Conservation (phyloP, 73 alveolate species). For the Tetrahymena malaccensis region DNA sequence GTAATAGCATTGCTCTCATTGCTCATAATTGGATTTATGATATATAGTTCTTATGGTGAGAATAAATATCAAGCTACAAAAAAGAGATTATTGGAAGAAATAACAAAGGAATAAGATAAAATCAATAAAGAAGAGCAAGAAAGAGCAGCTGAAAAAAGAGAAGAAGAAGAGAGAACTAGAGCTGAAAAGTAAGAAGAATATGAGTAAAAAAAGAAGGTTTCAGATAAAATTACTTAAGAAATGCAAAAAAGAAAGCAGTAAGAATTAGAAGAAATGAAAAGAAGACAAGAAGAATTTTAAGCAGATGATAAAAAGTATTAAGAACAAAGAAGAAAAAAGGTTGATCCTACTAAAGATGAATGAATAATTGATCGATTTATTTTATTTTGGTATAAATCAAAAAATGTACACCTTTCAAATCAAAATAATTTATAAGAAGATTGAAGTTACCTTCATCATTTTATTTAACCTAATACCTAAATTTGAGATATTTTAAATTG, state of each 20-base stretch:
- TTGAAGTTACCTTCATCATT: neutral
- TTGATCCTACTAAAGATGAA: neutral
- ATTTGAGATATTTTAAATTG: too few species aligned
- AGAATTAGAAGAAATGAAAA: neutral
- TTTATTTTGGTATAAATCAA: too few species aligned
- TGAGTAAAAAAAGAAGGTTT: neutral
- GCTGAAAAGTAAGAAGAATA: neutral
- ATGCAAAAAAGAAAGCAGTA: neutral
- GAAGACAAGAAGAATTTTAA: neutral
- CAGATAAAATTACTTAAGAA: neutral
- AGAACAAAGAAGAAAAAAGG: neutral
- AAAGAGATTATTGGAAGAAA: neutral
- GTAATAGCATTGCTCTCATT: neutral
- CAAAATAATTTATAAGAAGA: too few species aligned
- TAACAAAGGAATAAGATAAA: neutral
- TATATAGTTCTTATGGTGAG: neutral
- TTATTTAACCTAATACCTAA: too few species aligned
- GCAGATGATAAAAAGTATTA: neutral
- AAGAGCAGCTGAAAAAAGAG: neutral
- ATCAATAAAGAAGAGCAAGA: neutral
- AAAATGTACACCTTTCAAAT: too few species aligned
- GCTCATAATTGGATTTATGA: neutral
- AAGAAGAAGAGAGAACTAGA: neutral
- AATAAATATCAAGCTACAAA: neutral
- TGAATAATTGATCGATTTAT: too few species aligned